Evolutionary conservation across 371 early-diverging fungal species (phyloP), one percentile per base, ranked within the genome.

Genomic region (Catenaria anguillulae): DNA sequence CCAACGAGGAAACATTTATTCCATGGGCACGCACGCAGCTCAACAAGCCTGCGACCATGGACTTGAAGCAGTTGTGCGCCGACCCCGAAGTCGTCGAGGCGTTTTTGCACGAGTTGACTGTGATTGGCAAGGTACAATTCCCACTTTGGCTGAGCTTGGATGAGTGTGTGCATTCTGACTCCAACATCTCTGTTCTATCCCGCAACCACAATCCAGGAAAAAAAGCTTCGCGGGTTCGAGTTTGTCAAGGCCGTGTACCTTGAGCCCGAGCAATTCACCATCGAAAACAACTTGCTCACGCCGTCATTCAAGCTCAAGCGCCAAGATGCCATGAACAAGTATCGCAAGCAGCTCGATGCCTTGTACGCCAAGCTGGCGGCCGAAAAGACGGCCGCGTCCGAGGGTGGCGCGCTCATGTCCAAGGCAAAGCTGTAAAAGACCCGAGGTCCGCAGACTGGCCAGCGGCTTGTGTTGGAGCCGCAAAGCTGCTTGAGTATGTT

Each of bases 281-380:
- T 59, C 48, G 62, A 66, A 50, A 67, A 72, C 45, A 31, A 36
- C 34, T 34, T 63, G 33, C 35, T 65, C 45, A 72, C 72, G 29
- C 78, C 67, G 15, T 23, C 64, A 15, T 65, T 89, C 73, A 89
- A 89, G 74, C 78, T 87, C 46, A 85, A 84, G 68, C 83, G 89
- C 66, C 80, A 81, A 34, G 76, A 82, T 65, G 87, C 84, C n/a
- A 73, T 73, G n/a, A 78, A 81, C 66, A 66, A 77, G 67, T 89
- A 84, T 65, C 71, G 73, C 62, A 52, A 67, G 15, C 74, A 77
- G 45, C 84, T 88, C 64, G 75, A 76, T 64, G 65, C 67, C 48
- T 73, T 82, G 76, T 82, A 81, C 58, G 74, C 71, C 17, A 68
- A 68, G 15, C 42, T 65, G 61, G 71, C 60, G 26, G 52, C 52